Conservation (phyloP, 805 yeast genomes). For the Candida golubevii region DNA sequence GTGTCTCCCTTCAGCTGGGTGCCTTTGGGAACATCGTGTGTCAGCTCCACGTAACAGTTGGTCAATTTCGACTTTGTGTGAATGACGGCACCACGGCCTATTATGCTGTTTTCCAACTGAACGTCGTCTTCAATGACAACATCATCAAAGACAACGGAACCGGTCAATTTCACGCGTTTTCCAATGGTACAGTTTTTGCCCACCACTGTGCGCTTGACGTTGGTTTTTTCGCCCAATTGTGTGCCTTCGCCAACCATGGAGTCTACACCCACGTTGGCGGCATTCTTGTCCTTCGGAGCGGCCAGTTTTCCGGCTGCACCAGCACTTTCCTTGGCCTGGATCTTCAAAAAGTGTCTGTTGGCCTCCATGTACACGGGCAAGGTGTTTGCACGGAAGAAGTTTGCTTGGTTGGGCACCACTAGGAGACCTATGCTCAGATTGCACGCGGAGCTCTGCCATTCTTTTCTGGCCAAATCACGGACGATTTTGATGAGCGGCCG, state of each 20-base stretch:
- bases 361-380: slow-evolving; percentile 85
- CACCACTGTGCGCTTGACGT: slow-evolving; percentile 79
- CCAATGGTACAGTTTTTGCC: slow-evolving; percentile 78
- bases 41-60: slow-evolving; percentile 83
- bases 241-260: slow-evolving; percentile 69
- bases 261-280: slow-evolving; percentile 84
- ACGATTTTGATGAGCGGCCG: slow-evolving; percentile 63
- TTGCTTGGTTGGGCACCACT: slow-evolving; percentile 62
- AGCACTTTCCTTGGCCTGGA: slow-evolving; percentile 45
- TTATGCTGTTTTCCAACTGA: slow-evolving; percentile 77
- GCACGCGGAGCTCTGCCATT: slow-evolving; percentile 73
- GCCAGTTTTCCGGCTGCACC: slow-evolving; percentile 19
- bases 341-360: slow-evolving; percentile 69
- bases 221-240: slow-evolving; percentile 74
- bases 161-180: slow-evolving; percentile 80
- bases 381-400: slow-evolving; percentile 75
- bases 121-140: slow-evolving; percentile 77
- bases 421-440: slow-evolving; percentile 66
- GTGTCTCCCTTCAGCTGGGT: slow-evolving; percentile 57
- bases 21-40: slow-evolving; percentile 60
- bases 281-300: slow-evolving; percentile 44
- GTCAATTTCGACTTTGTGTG: slow-evolving; percentile 62
- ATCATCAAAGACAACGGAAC: slow-evolving; percentile 71
- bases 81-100: slow-evolving; percentile 68
- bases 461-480: slow-evolving; percentile 83